Percentiles rank a stretch among this genome's conserved stretches.
These are phyloP conservation scores for Malassezia globosa DNA, from an alignment of 1,284 basidiomycete genomes.

Conservation along the genomic window DNA sequence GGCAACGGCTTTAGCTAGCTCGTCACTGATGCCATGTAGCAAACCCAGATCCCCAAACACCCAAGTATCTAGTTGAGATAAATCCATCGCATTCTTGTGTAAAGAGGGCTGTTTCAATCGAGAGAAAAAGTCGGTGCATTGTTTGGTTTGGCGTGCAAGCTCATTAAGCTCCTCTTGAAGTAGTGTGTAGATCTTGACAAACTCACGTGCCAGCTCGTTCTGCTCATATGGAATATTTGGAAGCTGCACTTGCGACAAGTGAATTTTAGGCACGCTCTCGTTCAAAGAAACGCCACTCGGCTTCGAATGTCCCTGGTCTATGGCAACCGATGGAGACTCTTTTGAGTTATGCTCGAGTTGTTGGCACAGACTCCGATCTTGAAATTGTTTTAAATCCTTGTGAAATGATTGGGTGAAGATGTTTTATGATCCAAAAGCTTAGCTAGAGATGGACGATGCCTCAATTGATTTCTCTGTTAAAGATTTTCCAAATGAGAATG, in stretches of 20 bases:
- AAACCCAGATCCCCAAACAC: slow-evolving; percentile 46
- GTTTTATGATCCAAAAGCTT: too few relatives aligned
- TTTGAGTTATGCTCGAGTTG: too few relatives aligned
- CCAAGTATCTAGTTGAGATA: slow-evolving; percentile 39
- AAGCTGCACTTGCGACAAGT: neutral
- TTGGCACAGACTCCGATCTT: too few relatives aligned
- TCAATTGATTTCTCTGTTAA: neutral
- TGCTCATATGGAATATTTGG: slow-evolving; percentile 15
- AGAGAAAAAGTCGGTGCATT: slow-evolving; percentile 40
- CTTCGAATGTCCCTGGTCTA: too few relatives aligned
- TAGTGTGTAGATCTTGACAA: slow-evolving; percentile 44
- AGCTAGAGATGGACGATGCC: neutral
- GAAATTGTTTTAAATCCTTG: too few relatives aligned
- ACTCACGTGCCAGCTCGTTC: slow-evolving; percentile 34
- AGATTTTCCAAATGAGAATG: slow-evolving; percentile 4
- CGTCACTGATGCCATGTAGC: slow-evolving; percentile 31
- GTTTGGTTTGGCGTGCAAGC: slow-evolving; percentile 20
- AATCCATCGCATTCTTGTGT: slow-evolving; percentile 23
- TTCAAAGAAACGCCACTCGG: neutral
- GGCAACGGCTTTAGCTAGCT: slow-evolving; percentile 17
- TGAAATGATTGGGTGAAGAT: too few relatives aligned
- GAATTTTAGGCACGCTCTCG: neutral
- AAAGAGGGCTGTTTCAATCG: slow-evolving; percentile 30
- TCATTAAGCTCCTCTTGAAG: slow-evolving; percentile 47
- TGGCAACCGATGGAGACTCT: too few relatives aligned